A percentile compares a stretch with the other conserved stretches of the same genome.
Evolutionary conservation across 192 early-diverging fungal species (phyloP).

Genomic region (Geosiphon pyriformis): DNA sequence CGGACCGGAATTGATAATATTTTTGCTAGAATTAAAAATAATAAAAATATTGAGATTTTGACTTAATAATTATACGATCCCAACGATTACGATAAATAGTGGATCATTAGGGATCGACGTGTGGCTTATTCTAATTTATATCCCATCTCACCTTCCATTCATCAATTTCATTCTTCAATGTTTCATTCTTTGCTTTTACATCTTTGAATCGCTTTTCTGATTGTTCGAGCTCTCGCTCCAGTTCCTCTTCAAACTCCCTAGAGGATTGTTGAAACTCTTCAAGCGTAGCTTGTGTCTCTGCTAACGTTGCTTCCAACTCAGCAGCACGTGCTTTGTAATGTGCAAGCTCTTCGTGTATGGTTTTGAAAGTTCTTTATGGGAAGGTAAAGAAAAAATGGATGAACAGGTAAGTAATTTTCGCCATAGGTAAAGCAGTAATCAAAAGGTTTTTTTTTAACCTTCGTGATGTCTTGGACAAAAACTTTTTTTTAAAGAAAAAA

Average conservation of each 20-base stretch:
- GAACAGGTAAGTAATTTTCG: neutral
- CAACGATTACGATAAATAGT: neutral
- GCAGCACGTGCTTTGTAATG: conserved; percentile 56
- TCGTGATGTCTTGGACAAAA: no score
- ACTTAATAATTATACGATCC: neutral
- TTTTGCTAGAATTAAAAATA: conserved; percentile 38
- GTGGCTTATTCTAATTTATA: no score
- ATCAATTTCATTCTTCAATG: conserved; percentile 57
- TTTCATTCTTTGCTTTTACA: conserved; percentile 58
- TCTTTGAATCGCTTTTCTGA: conserved; percentile 62
- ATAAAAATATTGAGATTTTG: neutral
- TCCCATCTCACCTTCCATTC: conserved; percentile 58
- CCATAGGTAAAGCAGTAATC: neutral
- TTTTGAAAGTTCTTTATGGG: conserved; percentile 15
- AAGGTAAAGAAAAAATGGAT: neutral
- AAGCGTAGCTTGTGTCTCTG: conserved; percentile 52
- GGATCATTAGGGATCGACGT: no score
- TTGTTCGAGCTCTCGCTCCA: conserved; percentile 66
- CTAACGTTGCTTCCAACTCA: conserved; percentile 47
- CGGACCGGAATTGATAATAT: conserved; percentile 59
- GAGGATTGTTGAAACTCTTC: conserved; percentile 64
- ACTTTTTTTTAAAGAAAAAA: neutral
- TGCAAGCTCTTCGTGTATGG: conserved; percentile 56
- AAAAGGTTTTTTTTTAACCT: no score
- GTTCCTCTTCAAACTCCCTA: conserved; percentile 63